Conservation (phyloP, 176 grass and related monocot genomes). For the Canna indica region DNA sequence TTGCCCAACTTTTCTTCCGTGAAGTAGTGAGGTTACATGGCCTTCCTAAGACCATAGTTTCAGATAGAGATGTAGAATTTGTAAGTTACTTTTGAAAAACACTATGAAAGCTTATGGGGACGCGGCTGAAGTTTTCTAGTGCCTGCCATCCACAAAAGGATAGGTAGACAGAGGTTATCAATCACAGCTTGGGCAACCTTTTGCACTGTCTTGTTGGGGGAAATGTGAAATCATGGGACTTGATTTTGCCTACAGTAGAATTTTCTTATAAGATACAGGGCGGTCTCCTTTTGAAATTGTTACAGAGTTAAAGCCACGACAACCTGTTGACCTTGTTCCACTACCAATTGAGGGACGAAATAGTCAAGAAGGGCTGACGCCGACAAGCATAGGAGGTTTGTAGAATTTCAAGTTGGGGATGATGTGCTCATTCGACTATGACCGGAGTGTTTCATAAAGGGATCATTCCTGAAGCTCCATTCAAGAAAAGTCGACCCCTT, state of each 20-base stretch:
- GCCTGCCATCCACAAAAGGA: background rate
- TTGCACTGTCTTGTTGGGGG: background rate
- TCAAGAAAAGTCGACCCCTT: background rate
- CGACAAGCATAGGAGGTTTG: background rate
- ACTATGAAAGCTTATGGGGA: background rate
- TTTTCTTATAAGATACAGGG: background rate
- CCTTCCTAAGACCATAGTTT: background rate
- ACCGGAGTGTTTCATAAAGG: background rate
- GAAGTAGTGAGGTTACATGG: background rate
- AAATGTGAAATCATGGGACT: background rate
- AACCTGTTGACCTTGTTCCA: background rate
- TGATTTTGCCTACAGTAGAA: background rate
- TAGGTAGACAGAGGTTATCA: background rate
- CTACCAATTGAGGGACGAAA: background rate
- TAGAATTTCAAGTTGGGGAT: background rate
- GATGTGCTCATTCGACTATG: background rate
- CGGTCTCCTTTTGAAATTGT: background rate
- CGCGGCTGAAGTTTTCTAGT: background rate
- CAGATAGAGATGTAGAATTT: too few relatives aligned
- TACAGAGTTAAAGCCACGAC: background rate
- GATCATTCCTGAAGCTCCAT: background rate
- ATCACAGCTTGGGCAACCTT: background rate
- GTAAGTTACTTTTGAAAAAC: background rate
- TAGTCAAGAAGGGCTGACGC: background rate
- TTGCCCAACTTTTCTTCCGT: background rate